Percentiles rank a stretch among this genome's conserved stretches.
These are phyloP conservation scores for Miscanthus lutarioriparius DNA, from an alignment of 176 grass and related monocot species.

Conservation along the genomic window DNA sequence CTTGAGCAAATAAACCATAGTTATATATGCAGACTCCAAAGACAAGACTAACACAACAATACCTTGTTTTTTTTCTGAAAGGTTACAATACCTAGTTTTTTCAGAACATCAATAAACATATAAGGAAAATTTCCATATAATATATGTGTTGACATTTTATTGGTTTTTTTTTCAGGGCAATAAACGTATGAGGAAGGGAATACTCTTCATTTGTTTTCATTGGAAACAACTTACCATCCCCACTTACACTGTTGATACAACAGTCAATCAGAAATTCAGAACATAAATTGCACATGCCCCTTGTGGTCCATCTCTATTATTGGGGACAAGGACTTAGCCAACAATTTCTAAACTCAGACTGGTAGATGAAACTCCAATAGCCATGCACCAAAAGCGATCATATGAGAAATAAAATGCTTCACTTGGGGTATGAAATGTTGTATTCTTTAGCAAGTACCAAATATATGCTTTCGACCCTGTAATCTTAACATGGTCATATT, in stretches of 20 bases:
- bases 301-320: neutral
- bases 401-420: neutral
- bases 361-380: neutral
- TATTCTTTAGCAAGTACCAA: neutral
- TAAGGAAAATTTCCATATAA: neutral
- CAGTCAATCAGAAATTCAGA: slow-evolving; percentile 12
- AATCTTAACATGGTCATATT: neutral
- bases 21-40: neutral
- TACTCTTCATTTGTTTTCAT: neutral
- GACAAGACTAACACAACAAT: neutral
- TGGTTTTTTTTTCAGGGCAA: neutral
- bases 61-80: neutral
- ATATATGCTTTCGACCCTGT: neutral
- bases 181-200: neutral
- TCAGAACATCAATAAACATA: neutral
- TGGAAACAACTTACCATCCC: neutral
- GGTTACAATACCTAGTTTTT: neutral
- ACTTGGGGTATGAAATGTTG: neutral
- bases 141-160: neutral
- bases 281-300: neutral
- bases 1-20: neutral
- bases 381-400: neutral
- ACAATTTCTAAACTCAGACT: slow-evolving; percentile 19
- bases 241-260: slow-evolving; percentile 7
- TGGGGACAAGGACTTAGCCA: neutral